Conservation (phyloP, 768 basidiomycete species). For the Amanita pseudoporphyria region DNA sequence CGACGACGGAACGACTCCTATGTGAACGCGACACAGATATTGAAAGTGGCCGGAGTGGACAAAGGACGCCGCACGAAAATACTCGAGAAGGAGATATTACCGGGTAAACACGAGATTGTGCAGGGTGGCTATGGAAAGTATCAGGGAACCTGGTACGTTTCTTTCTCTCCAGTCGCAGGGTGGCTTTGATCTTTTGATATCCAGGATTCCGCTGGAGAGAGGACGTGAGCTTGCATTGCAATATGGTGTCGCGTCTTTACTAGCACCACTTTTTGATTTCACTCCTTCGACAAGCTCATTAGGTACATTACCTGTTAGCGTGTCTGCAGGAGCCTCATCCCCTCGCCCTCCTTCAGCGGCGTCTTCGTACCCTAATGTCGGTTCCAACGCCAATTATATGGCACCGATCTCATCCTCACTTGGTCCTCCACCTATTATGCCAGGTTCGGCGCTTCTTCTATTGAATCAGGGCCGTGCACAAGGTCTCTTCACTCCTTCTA, state of each 20-base stretch:
- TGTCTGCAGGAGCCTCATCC: conserved; percentile 37
- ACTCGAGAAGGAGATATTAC: conserved; percentile 91
- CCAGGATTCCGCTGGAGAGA: conserved; percentile 91
- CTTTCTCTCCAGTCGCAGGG: conserved; percentile 2
- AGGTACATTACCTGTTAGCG: conserved; percentile 51
- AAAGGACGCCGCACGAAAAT: conserved; percentile 97
- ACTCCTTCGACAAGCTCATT: conserved; percentile 68
- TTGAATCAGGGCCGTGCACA: conserved; percentile 82
- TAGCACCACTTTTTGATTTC: conserved; percentile 90
- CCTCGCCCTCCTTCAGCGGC: conserved; percentile 61
- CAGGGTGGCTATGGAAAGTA: conserved; percentile 99
- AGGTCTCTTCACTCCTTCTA: conserved; percentile 79
- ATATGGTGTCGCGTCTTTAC: conserved; percentile 82
- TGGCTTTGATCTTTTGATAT: background rate
- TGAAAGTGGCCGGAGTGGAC: conserved; percentile 97
- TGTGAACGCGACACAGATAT: conserved; percentile 98
- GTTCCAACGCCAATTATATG: conserved; percentile 35
- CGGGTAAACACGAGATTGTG: conserved; percentile 94
- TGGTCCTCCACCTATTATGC: conserved; percentile 80
- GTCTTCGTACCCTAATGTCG: conserved; percentile 53
- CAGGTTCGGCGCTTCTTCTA: conserved; percentile 75
- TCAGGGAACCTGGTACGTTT: conserved; percentile 90
- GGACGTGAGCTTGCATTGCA: conserved; percentile 89
- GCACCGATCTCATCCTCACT: conserved; percentile 41
- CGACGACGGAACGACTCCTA: conserved; percentile 88